These are phyloP conservation scores for Scedosporium dehoogii DNA, from an alignment of 2,329 filamentous ascomycete species.

Conservation along the genomic window DNA sequence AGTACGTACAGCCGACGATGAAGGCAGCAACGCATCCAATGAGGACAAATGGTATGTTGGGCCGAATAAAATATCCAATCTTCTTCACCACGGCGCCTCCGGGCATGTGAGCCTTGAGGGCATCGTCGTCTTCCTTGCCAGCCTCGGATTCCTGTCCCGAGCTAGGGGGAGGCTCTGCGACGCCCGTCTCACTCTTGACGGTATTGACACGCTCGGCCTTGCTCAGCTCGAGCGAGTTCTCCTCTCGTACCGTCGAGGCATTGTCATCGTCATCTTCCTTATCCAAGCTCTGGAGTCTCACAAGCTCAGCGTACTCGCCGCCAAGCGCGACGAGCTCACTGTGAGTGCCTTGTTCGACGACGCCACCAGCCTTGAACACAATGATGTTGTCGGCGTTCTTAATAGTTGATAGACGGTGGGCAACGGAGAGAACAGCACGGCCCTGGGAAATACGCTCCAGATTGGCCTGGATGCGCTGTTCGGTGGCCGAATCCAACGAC, in stretches of 20 bases:
- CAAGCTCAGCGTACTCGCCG: conserved; percentile 42
- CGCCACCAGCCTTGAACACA: conserved; percentile 49
- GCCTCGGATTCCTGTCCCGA: conserved; percentile 13
- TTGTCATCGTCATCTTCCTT: conserved; percentile 18
- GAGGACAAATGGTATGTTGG: conserved; percentile 27
- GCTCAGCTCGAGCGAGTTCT: conserved; percentile 12
- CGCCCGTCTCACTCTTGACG: conserved; percentile 22
- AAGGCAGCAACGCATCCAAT: conserved; percentile 31
- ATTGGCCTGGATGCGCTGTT: conserved; percentile 41
- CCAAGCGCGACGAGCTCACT: conserved; percentile 43
- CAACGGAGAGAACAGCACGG: conserved; percentile 57
- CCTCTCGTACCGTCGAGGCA: conserved; percentile 6
- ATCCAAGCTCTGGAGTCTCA: conserved; percentile 30
- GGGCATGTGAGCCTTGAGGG: conserved; percentile 23
- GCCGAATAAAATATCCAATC: conserved; percentile 26
- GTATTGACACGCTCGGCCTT: conserved; percentile 27
- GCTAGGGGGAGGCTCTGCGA: neutral
- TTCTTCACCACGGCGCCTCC: conserved; percentile 29
- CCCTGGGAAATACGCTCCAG: conserved; percentile 35
- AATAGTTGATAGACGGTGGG: conserved; percentile 52
- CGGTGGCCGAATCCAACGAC: conserved; percentile 48
- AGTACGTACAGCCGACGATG: conserved; percentile 47
- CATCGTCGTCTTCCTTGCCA: conserved; percentile 27
- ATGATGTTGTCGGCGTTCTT: conserved; percentile 57
- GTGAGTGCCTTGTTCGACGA: conserved; percentile 56